phyloP scores from a whole-genome alignment of 306 rosid species.

The Sesbania bispinosa region DNA sequence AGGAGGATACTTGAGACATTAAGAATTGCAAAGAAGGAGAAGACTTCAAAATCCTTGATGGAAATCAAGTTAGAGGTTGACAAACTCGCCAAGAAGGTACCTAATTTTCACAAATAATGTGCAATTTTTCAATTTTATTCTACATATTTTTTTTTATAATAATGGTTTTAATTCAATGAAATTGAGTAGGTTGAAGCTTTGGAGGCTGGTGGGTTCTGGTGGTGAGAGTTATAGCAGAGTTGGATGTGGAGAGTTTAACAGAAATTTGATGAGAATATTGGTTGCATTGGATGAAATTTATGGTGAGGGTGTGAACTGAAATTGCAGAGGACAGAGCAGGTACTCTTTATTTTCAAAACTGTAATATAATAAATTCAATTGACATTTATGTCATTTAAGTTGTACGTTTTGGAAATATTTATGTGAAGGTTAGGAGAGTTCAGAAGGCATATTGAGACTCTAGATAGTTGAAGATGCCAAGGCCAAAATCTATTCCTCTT shows the following conservation, averaged over 20 bases:
- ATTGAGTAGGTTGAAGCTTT: slow-evolving; percentile 58
- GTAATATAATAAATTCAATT: neutral
- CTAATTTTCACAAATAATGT: neutral
- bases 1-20: slow-evolving; percentile 46
- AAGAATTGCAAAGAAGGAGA: slow-evolving; percentile 46
- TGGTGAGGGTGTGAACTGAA: slow-evolving; percentile 59
- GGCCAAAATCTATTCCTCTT: slow-evolving; percentile 11
- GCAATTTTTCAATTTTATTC: too few species aligned
- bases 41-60: slow-evolving; percentile 49
- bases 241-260: slow-evolving; percentile 49
- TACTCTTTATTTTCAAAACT: slow-evolving; percentile 19
- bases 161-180: slow-evolving; percentile 10
- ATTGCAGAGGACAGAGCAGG: slow-evolving; percentile 62
- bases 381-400: neutral
- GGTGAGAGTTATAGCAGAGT: slow-evolving; percentile 38
- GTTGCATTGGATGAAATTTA: slow-evolving; percentile 63
- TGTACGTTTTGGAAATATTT: neutral
- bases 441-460: slow-evolving; percentile 61
- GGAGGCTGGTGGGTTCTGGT: slow-evolving; percentile 36
- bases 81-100: slow-evolving; percentile 57
- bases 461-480: slow-evolving; percentile 51
- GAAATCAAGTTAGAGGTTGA: slow-evolving; percentile 57
- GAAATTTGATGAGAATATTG: slow-evolving; percentile 68
- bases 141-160: too few species aligned
- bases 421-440: slow-evolving; percentile 65